Base-by-base conservation (phyloP, 2,329 filamentous ascomycete genomes). In the Paraconiothyrium brasiliense region DNA sequence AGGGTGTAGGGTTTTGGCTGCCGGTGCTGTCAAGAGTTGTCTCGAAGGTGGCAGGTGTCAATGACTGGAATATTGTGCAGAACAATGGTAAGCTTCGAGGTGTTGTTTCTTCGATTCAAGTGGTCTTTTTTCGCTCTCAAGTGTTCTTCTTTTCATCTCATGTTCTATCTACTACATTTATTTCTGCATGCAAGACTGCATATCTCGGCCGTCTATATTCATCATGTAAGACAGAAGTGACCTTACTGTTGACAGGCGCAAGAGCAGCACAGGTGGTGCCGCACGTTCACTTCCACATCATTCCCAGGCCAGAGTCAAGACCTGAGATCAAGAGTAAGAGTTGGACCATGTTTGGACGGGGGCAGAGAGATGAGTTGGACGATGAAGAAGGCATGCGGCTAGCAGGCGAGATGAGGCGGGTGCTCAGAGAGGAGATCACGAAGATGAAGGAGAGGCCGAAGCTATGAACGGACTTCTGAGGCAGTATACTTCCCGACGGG, bases 51-150 rank as follows among this genome's bases (percentile, higher is more conserved):
- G 92, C 90, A 2, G 90, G 89, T 10, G 87, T 92, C 1, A 84
- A 84, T 54, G 94, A 97, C 80, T 98, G 94, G 91, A 99, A 99
- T 78, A 89, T 98, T 34, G 92, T 98, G 58, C 94, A 98, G 82
- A 98, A 98, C 77, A 98, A 97, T 71, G 93, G 86, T 87, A 69
- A 48, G 39, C n/a, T 41, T n/a, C 27, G 27, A 2, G 27, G 20
- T 20, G 20, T 20, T 20, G 20, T 20, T 20, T 20, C 20, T 20
- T 20, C 20, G 20, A 20, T 20, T 20, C 20, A 20, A 20, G 20
- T 20, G 1, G 20, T 20, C 20, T 39, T 11, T 39, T 39, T 41
- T 41, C 37, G 4, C n/a, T 41, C n/a, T 13, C 13, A 11, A 14
- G 35, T 4, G 35, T 13, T 41, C 6, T 44, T 44, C 35, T 76